phyloP scores from a whole-genome alignment of 805 yeast genomes.

The Wickerhamomyces tratensis region DNA sequence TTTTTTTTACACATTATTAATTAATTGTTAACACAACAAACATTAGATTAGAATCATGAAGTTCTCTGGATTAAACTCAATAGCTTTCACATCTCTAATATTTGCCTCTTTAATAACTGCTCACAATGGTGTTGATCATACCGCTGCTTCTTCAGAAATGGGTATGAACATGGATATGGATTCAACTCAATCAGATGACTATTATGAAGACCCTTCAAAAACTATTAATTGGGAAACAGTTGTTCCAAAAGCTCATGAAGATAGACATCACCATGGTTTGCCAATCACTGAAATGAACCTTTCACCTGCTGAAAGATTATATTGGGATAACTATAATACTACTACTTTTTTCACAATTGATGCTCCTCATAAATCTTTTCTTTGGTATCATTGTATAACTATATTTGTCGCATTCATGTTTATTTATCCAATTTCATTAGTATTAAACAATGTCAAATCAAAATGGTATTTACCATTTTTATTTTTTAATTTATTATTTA shows the following conservation, averaged over 20 bases:
- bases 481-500: conserved; percentile 35
- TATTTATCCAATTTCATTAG: conserved; percentile 59
- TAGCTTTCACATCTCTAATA: no score
- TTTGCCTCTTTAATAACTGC: no score
- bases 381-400: conserved; percentile 45
- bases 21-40: no score
- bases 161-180: conserved; percentile 18
- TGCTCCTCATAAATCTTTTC: conserved; percentile 36
- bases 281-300: conserved; percentile 63
- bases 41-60: no score
- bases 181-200: conserved; percentile 2
- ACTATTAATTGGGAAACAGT: conserved; percentile 6
- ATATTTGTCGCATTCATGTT: conserved; percentile 35
- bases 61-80: no score
- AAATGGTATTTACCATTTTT: conserved; percentile 50
- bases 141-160: conserved; percentile 3
- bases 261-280: conserved; percentile 49
- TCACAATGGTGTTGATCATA: no score
- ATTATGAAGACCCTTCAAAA: conserved; percentile 4
- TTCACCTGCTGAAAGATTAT: conserved; percentile 60
- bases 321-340: conserved; percentile 74
- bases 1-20: no score
- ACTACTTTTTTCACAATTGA: conserved; percentile 60
- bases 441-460: conserved; percentile 50
- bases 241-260: conserved; percentile 38